Percentiles rank a stretch among this genome's conserved stretches.
phyloP scores from a whole-genome alignment of 2,329 filamentous ascomycete genomes.

The Fusarium continuum region DNA sequence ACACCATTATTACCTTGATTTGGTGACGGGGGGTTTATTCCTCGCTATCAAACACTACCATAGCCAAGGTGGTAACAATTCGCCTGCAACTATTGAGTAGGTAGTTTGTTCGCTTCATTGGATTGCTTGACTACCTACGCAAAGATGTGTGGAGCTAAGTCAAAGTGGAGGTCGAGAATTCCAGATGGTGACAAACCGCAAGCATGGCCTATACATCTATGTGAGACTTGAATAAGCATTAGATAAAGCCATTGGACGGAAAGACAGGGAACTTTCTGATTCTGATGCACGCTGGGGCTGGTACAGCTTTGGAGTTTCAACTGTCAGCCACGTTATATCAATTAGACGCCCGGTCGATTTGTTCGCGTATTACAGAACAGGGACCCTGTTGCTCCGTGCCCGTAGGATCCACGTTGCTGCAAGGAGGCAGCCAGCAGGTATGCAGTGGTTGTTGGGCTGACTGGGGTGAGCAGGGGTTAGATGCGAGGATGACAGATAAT shows the following conservation, averaged over 20 bases:
- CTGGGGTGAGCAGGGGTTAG: conserved; percentile 15
- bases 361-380: neutral
- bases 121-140: no score
- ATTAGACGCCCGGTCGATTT: conserved; percentile 14
- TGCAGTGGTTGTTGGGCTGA: conserved; percentile 10
- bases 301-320: conserved; percentile 11
- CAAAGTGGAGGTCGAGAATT: conserved; percentile 7
- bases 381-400: conserved; percentile 16
- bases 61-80: no score
- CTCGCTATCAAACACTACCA: no score
- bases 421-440: conserved; percentile 28
- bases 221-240: neutral
- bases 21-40: no score
- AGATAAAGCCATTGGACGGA: neutral
- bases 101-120: no score
- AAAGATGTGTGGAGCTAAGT: neutral
- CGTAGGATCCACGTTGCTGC: conserved; percentile 20
- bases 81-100: no score
- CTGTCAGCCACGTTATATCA: conserved; percentile 34
- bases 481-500: conserved; percentile 5
- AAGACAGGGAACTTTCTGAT: neutral
- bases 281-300: conserved; percentile 2
- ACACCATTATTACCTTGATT: no score
- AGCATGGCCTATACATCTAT: neutral
- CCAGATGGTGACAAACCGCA: neutral